phyloP scores from a whole-genome alignment of 192 early-diverging fungal genomes.

The Gonapodya prolifera region DNA sequence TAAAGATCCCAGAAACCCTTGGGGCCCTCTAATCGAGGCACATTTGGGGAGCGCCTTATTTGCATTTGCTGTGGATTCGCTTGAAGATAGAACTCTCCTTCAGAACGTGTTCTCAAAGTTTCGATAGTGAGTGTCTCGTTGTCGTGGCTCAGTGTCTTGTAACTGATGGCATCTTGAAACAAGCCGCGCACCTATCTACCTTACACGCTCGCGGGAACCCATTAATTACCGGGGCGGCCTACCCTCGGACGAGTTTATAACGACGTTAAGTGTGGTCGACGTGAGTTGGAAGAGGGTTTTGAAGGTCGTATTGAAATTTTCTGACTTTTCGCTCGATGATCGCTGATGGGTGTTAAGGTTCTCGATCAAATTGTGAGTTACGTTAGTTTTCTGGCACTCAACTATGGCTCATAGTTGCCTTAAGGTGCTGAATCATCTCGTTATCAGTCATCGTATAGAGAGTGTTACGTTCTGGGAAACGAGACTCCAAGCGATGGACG shows the following conservation, averaged over 20 bases:
- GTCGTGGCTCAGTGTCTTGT: background rate
- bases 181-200: background rate
- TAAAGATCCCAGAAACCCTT: background rate
- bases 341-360: background rate
- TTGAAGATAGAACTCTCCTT: background rate
- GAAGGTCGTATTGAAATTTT: background rate
- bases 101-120: background rate
- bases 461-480: background rate
- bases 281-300: background rate
- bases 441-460: constrained; percentile 4
- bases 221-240: background rate
- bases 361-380: background rate
- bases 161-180: background rate
- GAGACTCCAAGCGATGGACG: background rate
- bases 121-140: background rate
- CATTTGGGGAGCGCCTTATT: background rate
- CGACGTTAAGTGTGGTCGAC: background rate
- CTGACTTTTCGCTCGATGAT: too few relatives aligned
- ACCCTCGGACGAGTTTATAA: background rate
- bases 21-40: background rate
- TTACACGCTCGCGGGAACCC: background rate
- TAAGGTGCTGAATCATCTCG: background rate
- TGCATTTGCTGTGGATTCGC: background rate
- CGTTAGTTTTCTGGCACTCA: background rate
- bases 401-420: background rate